phyloP scores from a whole-genome alignment of 2,329 filamentous ascomycete species.

The Trichophyton equinum region DNA sequence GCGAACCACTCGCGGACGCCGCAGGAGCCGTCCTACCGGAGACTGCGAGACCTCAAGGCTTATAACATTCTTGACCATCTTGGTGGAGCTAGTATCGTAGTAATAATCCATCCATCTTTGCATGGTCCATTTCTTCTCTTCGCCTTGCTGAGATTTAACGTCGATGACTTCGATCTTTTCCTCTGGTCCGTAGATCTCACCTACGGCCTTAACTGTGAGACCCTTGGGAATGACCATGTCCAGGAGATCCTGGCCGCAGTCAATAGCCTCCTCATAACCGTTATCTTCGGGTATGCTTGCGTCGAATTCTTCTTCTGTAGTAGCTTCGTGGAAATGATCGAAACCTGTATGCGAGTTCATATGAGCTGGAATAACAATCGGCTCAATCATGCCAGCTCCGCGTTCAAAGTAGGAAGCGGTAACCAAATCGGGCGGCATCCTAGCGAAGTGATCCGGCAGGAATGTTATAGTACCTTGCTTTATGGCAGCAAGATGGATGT shows the following conservation, averaged over 20 bases:
- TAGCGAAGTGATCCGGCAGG: conserved; percentile 48
- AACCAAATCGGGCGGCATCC: conserved; percentile 51
- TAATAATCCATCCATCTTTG: conserved; percentile 56
- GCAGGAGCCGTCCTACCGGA: conserved; percentile 48
- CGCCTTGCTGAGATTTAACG: conserved; percentile 55
- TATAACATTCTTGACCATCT: conserved; percentile 56
- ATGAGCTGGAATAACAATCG: conserved; percentile 52
- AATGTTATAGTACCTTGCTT: conserved; percentile 52
- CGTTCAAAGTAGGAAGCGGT: conserved; percentile 52
- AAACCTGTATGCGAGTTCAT: conserved; percentile 41
- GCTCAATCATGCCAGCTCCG: conserved; percentile 51
- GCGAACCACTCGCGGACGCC: conserved; percentile 51
- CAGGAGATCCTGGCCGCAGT: conserved; percentile 51
- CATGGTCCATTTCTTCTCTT: conserved; percentile 53
- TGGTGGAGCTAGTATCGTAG: conserved; percentile 47
- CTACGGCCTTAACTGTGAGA: conserved; percentile 51
- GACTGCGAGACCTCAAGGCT: conserved; percentile 56
- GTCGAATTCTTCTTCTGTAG: conserved; percentile 22
- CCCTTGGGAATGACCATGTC: conserved; percentile 56
- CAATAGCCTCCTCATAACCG: conserved; percentile 35
- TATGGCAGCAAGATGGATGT: conserved; percentile 56
- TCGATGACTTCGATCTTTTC: conserved; percentile 55
- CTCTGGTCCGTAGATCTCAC: conserved; percentile 51
- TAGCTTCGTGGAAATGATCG: conserved; percentile 20
- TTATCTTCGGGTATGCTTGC: conserved; percentile 29